Evolutionary conservation across 805 yeast species (phyloP), one percentile per base, ranked within the genome.

Genomic region (Saturnispora mendoncae): DNA sequence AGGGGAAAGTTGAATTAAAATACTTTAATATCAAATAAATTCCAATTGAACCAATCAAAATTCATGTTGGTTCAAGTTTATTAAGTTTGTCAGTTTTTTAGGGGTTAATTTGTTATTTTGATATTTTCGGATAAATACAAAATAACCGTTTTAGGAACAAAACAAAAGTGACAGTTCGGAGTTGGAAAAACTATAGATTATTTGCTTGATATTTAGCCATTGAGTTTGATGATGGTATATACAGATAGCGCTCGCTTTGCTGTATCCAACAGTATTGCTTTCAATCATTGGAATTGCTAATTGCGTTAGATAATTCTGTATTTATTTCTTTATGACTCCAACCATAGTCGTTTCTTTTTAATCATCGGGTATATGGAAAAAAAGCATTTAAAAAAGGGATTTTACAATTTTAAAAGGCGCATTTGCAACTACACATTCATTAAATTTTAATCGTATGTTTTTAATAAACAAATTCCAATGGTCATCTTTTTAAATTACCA

Each of bases 131-230:
- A n/a, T n/a, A n/a, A n/a, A n/a, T n/a, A n/a, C n/a, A n/a, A 19
- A 19, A 19, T 17, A 32, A 32, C 7, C 19, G 15, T 9, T 13
- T 5, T 5, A 14, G 19, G 33, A 30, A 30, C 33, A 27, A 27
- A 27, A 27, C 13, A 27, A 9, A 29, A 29, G 4, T 32, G 35
- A 20, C 35, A 32, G 23, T 6, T 32, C 35, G 35, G 35, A 32
- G 35, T 32, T 32, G n/a, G 6, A 4, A 6, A 19, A 32, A 32
- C 8, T 9, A n/a, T 10, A 7, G 13, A 7, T 6, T 15, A 15
- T 8, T 7, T 8, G 4, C 19, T 14, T 10, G 21, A 6, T 6
- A 9, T 12, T n/a, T n/a, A 6, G 31, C 12, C 31, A 28, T 28
- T 28, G 31, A 6, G 31, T 6, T n/a, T 6, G 6, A 6, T 10